These are phyloP conservation scores for Neurospora africana DNA, from an alignment of 495 filamentous ascomycete genomes.

Conservation along the genomic window DNA sequence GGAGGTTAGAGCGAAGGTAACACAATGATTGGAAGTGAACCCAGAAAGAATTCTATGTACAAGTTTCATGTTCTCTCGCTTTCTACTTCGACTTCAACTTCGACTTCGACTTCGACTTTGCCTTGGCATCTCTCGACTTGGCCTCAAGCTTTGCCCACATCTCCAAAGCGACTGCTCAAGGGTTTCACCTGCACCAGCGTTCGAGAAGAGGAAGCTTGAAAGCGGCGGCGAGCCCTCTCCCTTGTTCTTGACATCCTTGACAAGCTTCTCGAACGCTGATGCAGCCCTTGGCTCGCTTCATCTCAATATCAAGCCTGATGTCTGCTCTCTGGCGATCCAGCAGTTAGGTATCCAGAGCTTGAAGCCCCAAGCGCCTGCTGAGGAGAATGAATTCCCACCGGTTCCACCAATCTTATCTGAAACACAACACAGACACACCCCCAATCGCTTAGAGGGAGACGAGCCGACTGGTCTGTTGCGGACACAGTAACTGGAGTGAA, in stretches of 20 bases:
- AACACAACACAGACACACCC: too few relatives aligned
- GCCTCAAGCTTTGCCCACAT: neutral
- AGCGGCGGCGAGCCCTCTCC: neutral
- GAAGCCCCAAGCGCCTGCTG: too few relatives aligned
- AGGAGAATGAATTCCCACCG: too few relatives aligned
- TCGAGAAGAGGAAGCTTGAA: neutral
- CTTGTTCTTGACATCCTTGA: neutral
- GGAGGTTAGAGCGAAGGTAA: neutral
- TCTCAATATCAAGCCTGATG: slow-evolving; percentile 16
- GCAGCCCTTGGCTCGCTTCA: slow-evolving; percentile 10
- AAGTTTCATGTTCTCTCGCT: neutral
- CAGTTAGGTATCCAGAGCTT: too few relatives aligned
- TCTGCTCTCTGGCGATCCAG: slow-evolving; percentile 16
- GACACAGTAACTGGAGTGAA: neutral
- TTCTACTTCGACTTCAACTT: neutral
- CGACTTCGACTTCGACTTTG: neutral
- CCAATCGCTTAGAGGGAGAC: too few relatives aligned
- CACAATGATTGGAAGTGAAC: neutral
- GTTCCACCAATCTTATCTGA: too few relatives aligned
- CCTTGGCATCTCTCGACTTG: neutral
- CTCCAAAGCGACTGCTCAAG: slow-evolving; percentile 1
- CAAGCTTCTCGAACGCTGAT: slow-evolving; percentile 3
- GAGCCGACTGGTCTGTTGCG: too few relatives aligned
- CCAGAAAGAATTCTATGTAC: neutral
- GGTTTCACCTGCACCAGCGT: slow-evolving; percentile 3